Conservation (phyloP, 2,329 filamentous ascomycete species). For the Apiospora hydei region DNA sequence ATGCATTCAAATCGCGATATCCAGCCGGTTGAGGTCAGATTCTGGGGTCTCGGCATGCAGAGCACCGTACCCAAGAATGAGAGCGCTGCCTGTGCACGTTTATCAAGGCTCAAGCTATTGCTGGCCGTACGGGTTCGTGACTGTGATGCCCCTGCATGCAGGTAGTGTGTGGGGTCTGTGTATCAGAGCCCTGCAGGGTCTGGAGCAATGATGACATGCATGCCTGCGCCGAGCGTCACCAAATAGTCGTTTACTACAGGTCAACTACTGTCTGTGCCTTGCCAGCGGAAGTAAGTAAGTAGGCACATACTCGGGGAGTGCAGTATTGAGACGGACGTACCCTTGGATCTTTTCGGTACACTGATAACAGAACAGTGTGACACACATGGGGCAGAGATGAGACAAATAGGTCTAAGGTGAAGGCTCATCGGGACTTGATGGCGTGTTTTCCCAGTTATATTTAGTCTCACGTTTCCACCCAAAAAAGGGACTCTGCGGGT, state of each 20-base stretch:
- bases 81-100: too few relatives aligned
- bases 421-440: not conserved
- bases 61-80: not conserved
- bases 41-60: not conserved
- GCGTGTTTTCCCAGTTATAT: not conserved
- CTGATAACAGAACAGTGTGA: not conserved
- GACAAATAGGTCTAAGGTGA: not conserved
- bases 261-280: not conserved
- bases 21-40: not conserved
- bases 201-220: not conserved
- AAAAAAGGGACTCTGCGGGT: not conserved
- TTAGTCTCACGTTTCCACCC: not conserved
- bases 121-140: not conserved
- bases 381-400: not conserved
- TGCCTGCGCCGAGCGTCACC: not conserved
- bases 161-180: not conserved
- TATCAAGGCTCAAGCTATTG: not conserved
- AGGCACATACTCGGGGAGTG: not conserved
- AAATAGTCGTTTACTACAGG: not conserved
- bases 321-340: not conserved
- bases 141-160: not conserved
- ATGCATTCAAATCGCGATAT: not conserved
- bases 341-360: not conserved
- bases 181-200: slow-evolving; percentile 3
- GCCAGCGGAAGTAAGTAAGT: not conserved